A percentile compares a stretch with the other conserved stretches of the same genome.
Conservation (phyloP, 768 basidiomycete species). For the Agrocybe chaxingu region DNA sequence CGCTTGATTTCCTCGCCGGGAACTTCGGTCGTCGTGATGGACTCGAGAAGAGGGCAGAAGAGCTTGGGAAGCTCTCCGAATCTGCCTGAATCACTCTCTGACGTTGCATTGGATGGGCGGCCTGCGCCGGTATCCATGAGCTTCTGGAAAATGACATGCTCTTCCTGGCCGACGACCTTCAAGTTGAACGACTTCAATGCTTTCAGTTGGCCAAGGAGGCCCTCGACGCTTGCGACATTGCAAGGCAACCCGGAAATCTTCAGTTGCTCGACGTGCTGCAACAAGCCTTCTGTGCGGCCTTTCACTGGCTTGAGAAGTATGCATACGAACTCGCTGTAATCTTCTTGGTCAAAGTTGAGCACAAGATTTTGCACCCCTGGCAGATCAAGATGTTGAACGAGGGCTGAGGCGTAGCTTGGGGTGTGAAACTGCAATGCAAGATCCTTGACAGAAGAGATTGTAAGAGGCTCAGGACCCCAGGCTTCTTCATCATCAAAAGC, state of each 20-base stretch:
- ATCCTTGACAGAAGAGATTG: conserved; percentile 35
- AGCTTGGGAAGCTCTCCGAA: conserved; percentile 15
- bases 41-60: conserved; percentile 51
- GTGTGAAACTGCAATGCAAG: conserved; percentile 39
- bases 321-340: conserved; percentile 47
- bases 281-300: conserved; percentile 38
- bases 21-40: conserved; percentile 44
- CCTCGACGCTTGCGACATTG: conserved; percentile 24
- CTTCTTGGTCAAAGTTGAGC: conserved; percentile 55
- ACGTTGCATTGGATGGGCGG: background rate
- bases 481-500: conserved; percentile 24
- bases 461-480: conserved; percentile 33
- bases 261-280: conserved; percentile 47
- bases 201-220: conserved; percentile 44
- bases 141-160: conserved; percentile 27
- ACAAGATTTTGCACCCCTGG: conserved; percentile 40
- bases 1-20: conserved; percentile 35
- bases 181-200: conserved; percentile 42
- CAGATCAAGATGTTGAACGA: conserved; percentile 35
- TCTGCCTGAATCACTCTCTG: conserved; percentile 12
- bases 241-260: conserved; percentile 52
- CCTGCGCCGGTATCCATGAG: conserved; percentile 16
- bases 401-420: conserved; percentile 31
- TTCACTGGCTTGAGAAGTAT: conserved; percentile 39
- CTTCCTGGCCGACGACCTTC: conserved; percentile 25